Evolutionary conservation across 192 early-diverging fungal genomes (phyloP).

Genomic region (Thamnidium elegans): DNA sequence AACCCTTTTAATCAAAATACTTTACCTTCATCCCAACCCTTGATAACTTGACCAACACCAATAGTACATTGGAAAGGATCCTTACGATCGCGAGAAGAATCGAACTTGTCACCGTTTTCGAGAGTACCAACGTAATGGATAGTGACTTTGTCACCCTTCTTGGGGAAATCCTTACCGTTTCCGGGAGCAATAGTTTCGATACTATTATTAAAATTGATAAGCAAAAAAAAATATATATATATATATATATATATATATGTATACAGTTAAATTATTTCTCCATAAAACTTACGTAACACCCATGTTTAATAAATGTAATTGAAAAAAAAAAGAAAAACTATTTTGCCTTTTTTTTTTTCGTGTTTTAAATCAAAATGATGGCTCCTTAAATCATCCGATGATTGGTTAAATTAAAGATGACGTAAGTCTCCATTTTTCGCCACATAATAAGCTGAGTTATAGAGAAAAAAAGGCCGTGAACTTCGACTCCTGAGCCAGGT

Average conservation of each 20-base stretch:
- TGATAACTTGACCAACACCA: conserved; percentile 92
- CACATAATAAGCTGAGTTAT: no score
- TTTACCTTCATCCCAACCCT: conserved; percentile 61
- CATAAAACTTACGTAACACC: conserved; percentile 30
- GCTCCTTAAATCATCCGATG: no score
- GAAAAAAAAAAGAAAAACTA: no score
- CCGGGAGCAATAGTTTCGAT: conserved; percentile 40
- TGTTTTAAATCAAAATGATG: no score
- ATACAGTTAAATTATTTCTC: background rate
- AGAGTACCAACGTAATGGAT: conserved; percentile 69
- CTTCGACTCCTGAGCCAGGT: no score
- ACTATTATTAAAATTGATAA: conserved; percentile 7
- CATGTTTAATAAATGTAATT: conserved; percentile 12
- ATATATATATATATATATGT: no score
- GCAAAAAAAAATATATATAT: background rate
- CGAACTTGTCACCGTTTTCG: conserved; percentile 76
- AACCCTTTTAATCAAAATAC: background rate
- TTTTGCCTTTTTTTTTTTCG: no score
- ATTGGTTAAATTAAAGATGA: no score
- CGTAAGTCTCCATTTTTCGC: no score
- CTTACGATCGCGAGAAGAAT: conserved; percentile 81
- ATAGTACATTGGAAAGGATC: conserved; percentile 85
- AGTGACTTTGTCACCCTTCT: conserved; percentile 62
- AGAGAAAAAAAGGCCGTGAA: no score
- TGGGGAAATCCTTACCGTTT: conserved; percentile 54